Evolutionary conservation across 805 yeast genomes (phyloP), one percentile per base, ranked within the genome.

Genomic region (Wickerhamomyces subpelliculosus): DNA sequence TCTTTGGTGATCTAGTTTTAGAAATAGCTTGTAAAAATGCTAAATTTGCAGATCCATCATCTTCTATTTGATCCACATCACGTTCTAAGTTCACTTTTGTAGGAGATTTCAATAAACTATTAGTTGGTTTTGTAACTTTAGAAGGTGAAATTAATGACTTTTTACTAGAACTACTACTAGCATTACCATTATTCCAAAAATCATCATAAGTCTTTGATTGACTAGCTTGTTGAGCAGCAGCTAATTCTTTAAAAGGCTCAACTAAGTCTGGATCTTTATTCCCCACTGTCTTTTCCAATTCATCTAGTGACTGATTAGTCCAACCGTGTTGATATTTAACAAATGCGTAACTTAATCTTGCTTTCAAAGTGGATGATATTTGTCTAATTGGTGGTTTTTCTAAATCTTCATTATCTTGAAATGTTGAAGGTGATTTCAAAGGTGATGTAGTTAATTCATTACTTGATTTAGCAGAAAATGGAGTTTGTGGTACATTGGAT

Each of bases 281-380:
- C 4, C 18, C 22, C 1, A 29, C 25, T 4, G 26, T 37, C 32
- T 49, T 56, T 32, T 54, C 59, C 26, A 54, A 21, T 25, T 55
- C 58, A 32, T 52, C 58, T 13, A 55, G 32, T 4, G 56, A 51
- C 33, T 55, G 56, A 35, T 52, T 49, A 10, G 50, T 39, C 59
- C 58, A 54, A 4, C 60, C 59, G 14, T 54, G 42, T 36, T 64
- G 64, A 37, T 61, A 51, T 44, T 64, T 65, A 10, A 64, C 62
- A 44, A 62, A 56, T 2, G 72, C 72, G 46, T 65, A 64, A 38
- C 62, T 64, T 13, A 67, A 46, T 39, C 70, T 52, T 12, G 69
- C 62, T 40, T 61, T 62, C 29, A 67, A 49, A 40, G 60, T 61
- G 18, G 62, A 56, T 1, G 71, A 65, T 16, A 66, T 58, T 34